Base-by-base conservation (phyloP, 306 rosid species). In the Quillaja saponaria region DNA sequence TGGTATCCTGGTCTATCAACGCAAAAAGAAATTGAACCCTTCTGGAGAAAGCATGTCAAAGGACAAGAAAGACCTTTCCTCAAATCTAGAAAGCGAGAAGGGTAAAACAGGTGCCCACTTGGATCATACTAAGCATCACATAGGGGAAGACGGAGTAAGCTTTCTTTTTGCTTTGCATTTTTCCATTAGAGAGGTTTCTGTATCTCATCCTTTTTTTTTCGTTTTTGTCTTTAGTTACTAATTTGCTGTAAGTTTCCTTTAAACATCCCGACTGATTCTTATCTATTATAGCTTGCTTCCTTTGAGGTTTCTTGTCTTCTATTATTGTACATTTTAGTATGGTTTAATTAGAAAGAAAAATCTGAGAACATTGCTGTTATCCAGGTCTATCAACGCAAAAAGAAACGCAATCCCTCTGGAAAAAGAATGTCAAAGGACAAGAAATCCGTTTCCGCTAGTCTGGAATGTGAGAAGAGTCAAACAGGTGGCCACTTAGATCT, bases 81-180 rank as follows among this genome's bases (percentile, higher is more conserved):
- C 53, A 0, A 3, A 11, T 20, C 25, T 41, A 14, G 48, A 67
- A 16, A 6, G 58, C 28, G 38, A 17, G 1, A 6, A 9, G 16
- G 31, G 42, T 45, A 10, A 53, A 62, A 19, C n/a, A 10, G 58
- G 44, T 20, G 34, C 17, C 50, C 14, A 41, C 9, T 3, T 33
- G 2, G 20, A 13, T 25, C 31, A 1, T 4, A 25, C 31, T 25
- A 25, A 25, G 14, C 34, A 7, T 20, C 19, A 10, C 20, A 61
- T 62, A 14, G 69, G 58, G 20, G 12, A 10, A 5, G 58, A 62
- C 8, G 42, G 44, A 0, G 69, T 71, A 71, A 54, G 64, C 33
- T 49, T 46, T 34, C 31, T 7, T 56, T 55, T 67, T 19, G 41
- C 33, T 45, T 34, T 45, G 6, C 8, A 10, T 28, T 7, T 54